Evolutionary conservation across 768 basidiomycete species (phyloP).

Genomic region (Hericium alpestre): DNA sequence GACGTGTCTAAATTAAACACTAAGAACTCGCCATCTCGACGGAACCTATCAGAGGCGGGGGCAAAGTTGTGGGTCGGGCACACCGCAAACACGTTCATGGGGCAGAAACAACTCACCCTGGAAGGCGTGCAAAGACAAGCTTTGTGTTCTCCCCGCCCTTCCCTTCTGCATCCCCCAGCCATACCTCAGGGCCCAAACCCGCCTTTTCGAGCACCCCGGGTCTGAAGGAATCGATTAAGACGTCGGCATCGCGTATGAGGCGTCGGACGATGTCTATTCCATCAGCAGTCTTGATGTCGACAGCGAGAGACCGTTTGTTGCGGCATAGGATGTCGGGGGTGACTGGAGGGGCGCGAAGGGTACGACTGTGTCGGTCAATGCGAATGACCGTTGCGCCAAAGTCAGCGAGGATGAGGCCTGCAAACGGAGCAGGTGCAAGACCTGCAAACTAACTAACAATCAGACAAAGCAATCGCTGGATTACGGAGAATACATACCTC

Average conservation of each 20-base stretch:
- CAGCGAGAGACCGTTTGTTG: slow-evolving; percentile 64
- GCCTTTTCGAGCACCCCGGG: slow-evolving; percentile 75
- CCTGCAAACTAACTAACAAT: slow-evolving; percentile 53
- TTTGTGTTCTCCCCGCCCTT: slow-evolving; percentile 45
- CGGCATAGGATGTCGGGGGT: slow-evolving; percentile 45
- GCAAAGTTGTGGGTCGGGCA: neutral
- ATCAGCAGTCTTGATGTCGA: slow-evolving; percentile 52
- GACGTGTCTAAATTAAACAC: neutral
- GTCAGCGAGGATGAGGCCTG: slow-evolving; percentile 68
- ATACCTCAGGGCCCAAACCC: slow-evolving; percentile 66
- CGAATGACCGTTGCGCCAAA: slow-evolving; percentile 70
- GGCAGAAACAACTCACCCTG: slow-evolving; percentile 39
- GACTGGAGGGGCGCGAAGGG: slow-evolving; percentile 14
- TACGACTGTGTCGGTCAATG: slow-evolving; percentile 49
- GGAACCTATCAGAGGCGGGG: neutral
- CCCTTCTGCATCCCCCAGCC: slow-evolving; percentile 35
- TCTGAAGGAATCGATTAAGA: slow-evolving; percentile 75
- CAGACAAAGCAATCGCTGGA: neutral
- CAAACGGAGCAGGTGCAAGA: slow-evolving; percentile 73
- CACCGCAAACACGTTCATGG: slow-evolving; percentile 1
- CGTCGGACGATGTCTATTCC: slow-evolving; percentile 47
- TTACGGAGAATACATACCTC: slow-evolving; percentile 10
- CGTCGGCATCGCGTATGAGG: slow-evolving; percentile 58
- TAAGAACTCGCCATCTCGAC: neutral
- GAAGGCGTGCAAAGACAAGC: slow-evolving; percentile 65